Evolutionary conservation across 2,329 filamentous ascomycete species (phyloP).

Genomic region (Alternaria rosae): DNA sequence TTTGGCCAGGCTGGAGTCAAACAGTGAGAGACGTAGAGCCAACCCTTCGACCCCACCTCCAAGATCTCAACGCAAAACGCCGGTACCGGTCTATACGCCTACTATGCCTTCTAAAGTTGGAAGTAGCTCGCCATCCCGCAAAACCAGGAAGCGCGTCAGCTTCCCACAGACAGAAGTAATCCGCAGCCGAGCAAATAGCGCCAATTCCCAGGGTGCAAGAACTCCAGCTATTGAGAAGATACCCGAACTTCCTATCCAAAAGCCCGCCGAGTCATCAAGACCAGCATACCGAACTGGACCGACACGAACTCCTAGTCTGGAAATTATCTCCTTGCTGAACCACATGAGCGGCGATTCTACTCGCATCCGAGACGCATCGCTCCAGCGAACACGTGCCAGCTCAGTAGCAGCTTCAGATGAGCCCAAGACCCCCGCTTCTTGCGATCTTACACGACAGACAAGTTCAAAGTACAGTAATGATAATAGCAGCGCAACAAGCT

Average conservation of each 20-base stretch:
- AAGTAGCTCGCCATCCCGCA: neutral
- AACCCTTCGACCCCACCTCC: constrained; percentile 7
- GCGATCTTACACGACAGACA: neutral
- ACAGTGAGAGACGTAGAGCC: constrained; percentile 18
- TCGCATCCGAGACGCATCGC: constrained; percentile 22
- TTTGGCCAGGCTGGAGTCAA: constrained; percentile 28
- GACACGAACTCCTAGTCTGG: constrained; percentile 18
- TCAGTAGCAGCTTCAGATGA: neutral
- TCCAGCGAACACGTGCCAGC: constrained; percentile 12
- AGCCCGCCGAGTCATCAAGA: neutral
- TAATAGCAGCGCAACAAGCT: constrained; percentile 14
- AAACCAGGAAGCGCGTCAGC: constrained; percentile 5
- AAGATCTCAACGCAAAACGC: constrained; percentile 4
- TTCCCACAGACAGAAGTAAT: constrained; percentile 5
- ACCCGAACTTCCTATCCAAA: neutral
- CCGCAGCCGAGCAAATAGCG: constrained; percentile 6
- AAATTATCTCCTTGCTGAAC: constrained; percentile 27
- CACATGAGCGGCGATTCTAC: constrained; percentile 13
- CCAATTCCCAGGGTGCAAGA: neutral
- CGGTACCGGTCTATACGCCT: neutral
- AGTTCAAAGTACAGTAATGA: constrained; percentile 12
- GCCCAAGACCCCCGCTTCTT: neutral
- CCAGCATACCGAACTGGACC: constrained; percentile 2
- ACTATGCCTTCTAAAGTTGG: neutral
- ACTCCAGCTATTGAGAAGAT: constrained; percentile 2